Evolutionary conservation across 805 yeast species (phyloP).

Genomic region (Debaryomyces tyrocola): DNA sequence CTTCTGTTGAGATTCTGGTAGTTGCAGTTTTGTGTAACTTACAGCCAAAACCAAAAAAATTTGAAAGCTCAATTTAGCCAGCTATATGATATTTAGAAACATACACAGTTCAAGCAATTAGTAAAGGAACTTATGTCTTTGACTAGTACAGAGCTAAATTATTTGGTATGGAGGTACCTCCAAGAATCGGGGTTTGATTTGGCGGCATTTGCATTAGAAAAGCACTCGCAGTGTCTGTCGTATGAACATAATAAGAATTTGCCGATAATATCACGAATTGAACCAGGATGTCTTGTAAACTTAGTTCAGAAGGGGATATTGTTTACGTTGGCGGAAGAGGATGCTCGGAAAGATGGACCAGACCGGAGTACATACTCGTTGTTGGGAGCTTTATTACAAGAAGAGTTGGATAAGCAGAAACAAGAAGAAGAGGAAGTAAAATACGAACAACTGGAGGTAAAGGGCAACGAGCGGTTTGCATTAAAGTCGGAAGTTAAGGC

Average conservation of each 20-base stretch:
- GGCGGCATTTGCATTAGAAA: slow-evolving; percentile 77
- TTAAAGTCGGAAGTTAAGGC: slow-evolving; percentile 9
- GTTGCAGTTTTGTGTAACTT: background rate
- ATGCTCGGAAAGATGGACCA: slow-evolving; percentile 30
- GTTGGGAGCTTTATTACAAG: slow-evolving; percentile 54
- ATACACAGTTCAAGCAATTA: background rate
- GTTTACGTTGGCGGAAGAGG: slow-evolving; percentile 67
- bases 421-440: slow-evolving; percentile 3
- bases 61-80: background rate
- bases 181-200: slow-evolving; percentile 82
- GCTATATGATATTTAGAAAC: background rate
- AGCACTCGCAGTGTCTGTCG: slow-evolving; percentile 62
- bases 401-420: slow-evolving; percentile 25
- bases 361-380: slow-evolving; percentile 38
- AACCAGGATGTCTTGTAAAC: slow-evolving; percentile 79
- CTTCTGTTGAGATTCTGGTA: background rate
- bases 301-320: slow-evolving; percentile 85
- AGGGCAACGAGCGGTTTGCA: slow-evolving; percentile 6
- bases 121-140: slow-evolving; percentile 58
- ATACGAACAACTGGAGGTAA: background rate
- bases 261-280: slow-evolving; percentile 48
- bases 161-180: slow-evolving; percentile 87
- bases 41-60: background rate
- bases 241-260: slow-evolving; percentile 47
- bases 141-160: slow-evolving; percentile 81